phyloP scores from a whole-genome alignment of 805 yeast species.

The Candida boleticola region DNA sequence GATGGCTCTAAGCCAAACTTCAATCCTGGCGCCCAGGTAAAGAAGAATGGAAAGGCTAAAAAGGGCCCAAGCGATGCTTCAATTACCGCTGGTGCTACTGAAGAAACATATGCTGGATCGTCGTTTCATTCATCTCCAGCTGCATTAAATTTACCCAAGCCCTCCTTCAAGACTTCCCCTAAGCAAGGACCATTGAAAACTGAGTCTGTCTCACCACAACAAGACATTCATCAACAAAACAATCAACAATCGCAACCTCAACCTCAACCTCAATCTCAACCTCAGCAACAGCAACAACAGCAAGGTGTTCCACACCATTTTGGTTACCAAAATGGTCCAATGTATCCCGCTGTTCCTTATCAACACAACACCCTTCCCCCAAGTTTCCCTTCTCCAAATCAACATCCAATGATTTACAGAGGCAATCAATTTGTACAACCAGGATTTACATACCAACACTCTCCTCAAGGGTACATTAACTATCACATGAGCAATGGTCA shows the following conservation, averaged over 20 bases:
- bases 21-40: constrained; percentile 14
- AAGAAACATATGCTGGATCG: constrained; percentile 52
- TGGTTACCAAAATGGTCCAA: constrained; percentile 5
- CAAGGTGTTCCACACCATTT: not conserved
- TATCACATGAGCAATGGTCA: constrained; percentile 22
- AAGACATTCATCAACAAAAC: constrained; percentile 3
- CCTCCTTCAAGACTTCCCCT: constrained; percentile 42
- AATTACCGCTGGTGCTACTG: constrained; percentile 8
- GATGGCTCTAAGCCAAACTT: constrained; percentile 29
- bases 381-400: constrained; percentile 2
- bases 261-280: constrained; percentile 3
- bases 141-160: constrained; percentile 54
- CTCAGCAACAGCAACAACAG: constrained; percentile 2
- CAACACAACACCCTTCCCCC: constrained; percentile 13
- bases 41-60: constrained; percentile 6
- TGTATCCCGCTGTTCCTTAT: constrained; percentile 34
- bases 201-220: constrained; percentile 9
- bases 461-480: constrained; percentile 33
- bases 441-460: constrained; percentile 29
- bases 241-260: constrained; percentile 1
- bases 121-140: constrained; percentile 57
- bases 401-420: constrained; percentile 2
- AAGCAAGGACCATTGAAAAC: constrained; percentile 6
- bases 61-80: not conserved
- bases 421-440: constrained; percentile 20